Base-by-base conservation (phyloP, 2,329 filamentous ascomycete species). In the Cladosporium sp. region DNA sequence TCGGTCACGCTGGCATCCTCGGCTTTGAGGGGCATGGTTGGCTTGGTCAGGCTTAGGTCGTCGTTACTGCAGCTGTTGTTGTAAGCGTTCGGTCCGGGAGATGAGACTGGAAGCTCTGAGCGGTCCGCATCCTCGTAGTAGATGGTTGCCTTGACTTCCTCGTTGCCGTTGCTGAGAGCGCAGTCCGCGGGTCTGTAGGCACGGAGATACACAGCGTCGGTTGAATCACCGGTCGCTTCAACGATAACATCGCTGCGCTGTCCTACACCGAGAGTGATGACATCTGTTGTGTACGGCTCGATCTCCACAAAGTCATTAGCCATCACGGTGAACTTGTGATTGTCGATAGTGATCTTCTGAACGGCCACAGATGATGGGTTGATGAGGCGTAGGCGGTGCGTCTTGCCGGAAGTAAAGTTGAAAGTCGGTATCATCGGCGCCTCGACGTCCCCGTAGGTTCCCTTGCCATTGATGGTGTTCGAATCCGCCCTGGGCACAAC, bases 41-140 rank as follows among this genome's bases (percentile, higher is more conserved):
- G 88, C 30, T 77, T 76, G 0, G 86, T 87, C n/a, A 79, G 63
- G 6, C 73, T 69, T 7, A 90, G 79, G 61, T 84, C 82, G 66
- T 89, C 86, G 68, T 89, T 89, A 60, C 79, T 78, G 70, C 88
- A 90, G 26, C 77, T 65, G 26, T 69, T 83, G 30, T 68, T 83
- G 39, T 60, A 66, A 69, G 87, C 83, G 39, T 57, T 67, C 11
- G 32, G 48, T 26, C 65, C 63, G 46, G 72, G 67, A 10, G 51
- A 51, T n/a, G 63, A 67, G 32, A 67, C 69, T 0, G 88, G 89
- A 2, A 77, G 60, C 21, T 77, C 74, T 58, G 75, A 77, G 4
- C 78, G 79, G 70, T 90, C 79, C 11, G 86, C 85, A 7, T 80
- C 72, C 46, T 89, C 82, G 74, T 91, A 92, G 77, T 89, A 90